Evolutionary conservation across 2,329 filamentous ascomycete species (phyloP).

Genomic region (Xylariaceae sp.): DNA sequence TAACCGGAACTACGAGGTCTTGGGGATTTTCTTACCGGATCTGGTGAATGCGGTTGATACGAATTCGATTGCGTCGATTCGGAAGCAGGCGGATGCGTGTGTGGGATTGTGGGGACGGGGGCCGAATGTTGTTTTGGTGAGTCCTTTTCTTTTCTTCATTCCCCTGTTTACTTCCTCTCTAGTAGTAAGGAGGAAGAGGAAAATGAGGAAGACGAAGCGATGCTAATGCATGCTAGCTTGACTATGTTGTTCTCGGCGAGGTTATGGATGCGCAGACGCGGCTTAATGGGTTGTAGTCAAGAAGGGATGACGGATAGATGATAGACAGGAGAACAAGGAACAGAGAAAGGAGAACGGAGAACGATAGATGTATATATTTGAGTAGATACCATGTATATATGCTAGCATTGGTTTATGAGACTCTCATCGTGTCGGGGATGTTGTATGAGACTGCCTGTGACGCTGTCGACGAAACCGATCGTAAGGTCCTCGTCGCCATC

Average conservation of each 20-base stretch:
- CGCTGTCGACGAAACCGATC: no score
- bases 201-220: background rate
- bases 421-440: no score
- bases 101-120: constrained; percentile 27
- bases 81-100: constrained; percentile 38
- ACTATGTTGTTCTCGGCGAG: constrained; percentile 40
- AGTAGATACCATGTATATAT: no score
- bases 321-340: background rate
- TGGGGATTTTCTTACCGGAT: constrained; percentile 36
- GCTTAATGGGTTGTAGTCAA: constrained; percentile 34
- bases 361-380: no score
- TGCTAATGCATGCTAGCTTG: constrained; percentile 33
- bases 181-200: no score
- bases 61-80: constrained; percentile 43
- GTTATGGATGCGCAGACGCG: constrained; percentile 35
- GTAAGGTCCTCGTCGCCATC: no score
- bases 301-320: background rate
- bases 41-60: constrained; percentile 34
- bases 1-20: constrained; percentile 33
- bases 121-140: constrained; percentile 38
- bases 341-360: no score
- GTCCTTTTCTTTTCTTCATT: constrained; percentile 9
- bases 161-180: background rate
- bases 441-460: no score
- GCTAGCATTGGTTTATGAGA: no score